These are phyloP conservation scores for Cryptosporidium sp. DNA, from an alignment of 169 alveolate species.

Conservation along the genomic window DNA sequence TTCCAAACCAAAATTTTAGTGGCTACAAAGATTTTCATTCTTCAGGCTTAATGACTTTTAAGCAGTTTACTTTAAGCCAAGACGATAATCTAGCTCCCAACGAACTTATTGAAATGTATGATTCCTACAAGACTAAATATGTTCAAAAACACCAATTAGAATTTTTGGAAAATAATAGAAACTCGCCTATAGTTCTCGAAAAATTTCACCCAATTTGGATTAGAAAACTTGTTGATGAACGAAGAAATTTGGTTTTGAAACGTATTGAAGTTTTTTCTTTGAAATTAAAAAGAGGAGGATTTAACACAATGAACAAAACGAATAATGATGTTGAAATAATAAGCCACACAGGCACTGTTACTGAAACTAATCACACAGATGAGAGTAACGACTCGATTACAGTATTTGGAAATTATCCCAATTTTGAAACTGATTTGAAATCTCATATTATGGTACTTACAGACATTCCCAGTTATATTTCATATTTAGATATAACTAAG, in stretches of 20 bases:
- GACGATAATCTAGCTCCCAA: conserved; percentile 49
- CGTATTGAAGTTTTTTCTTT: conserved; percentile 22
- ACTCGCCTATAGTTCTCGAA: conserved; percentile 47
- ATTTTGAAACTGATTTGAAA: conserved; percentile 22
- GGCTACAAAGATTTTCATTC: background rate
- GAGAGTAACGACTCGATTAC: conserved; percentile 2
- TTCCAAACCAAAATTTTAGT: background rate
- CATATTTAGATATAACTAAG: conserved; percentile 39
- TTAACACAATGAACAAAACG: conserved; percentile 3
- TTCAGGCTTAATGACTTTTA: conserved; percentile 41
- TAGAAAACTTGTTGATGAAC: conserved; percentile 33
- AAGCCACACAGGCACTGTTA: background rate
- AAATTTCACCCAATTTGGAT: conserved; percentile 73
- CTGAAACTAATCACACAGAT: background rate
- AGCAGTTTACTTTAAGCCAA: conserved; percentile 52
- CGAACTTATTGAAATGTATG: conserved; percentile 71
- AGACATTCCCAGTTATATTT: conserved; percentile 50
- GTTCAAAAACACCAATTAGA: conserved; percentile 39
- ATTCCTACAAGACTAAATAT: conserved; percentile 36
- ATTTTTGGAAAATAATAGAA: conserved; percentile 39
- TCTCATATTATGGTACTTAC: conserved; percentile 26
- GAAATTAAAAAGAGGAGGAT: conserved; percentile 38
- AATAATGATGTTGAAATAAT: background rate
- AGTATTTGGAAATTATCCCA: conserved; percentile 1
- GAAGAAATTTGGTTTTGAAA: background rate